Evolutionary conservation across 208 protist genomes (phyloP).

Genomic region (Leishmania gerbilli): DNA sequence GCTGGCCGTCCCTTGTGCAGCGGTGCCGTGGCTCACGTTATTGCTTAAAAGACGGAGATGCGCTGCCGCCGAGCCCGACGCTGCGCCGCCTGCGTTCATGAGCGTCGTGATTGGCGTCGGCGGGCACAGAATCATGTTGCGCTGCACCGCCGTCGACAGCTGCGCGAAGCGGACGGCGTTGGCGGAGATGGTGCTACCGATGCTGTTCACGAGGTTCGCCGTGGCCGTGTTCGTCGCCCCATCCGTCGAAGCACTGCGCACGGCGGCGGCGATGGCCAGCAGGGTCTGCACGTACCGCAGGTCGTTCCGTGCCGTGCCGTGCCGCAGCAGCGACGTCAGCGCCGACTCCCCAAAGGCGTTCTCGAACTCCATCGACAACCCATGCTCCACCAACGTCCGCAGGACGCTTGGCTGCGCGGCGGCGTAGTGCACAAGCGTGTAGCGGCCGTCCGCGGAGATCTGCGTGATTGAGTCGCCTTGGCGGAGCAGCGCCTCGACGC

Average conservation of each 20-base stretch:
- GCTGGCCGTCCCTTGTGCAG: background rate
- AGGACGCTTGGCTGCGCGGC: conserved; percentile 54
- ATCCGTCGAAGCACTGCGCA: background rate
- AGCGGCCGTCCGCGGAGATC: conserved; percentile 76
- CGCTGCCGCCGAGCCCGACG: background rate
- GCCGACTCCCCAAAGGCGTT: conserved; percentile 77
- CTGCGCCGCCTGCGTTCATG: background rate
- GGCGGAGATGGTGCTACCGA: conserved; percentile 5
- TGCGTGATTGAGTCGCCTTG: conserved; percentile 52
- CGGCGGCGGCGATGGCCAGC: background rate
- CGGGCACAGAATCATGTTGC: conserved; percentile 77
- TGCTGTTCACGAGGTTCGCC: conserved; percentile 6
- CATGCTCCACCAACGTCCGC: conserved; percentile 42
- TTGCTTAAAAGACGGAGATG: conserved; percentile 4
- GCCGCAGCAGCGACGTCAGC: conserved; percentile 70
- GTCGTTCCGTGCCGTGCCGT: conserved; percentile 73
- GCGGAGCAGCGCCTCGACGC: conserved; percentile 63
- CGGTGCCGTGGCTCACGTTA: conserved; percentile 1
- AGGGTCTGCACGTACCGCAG: conserved; percentile 36
- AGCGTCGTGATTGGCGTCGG: conserved; percentile 38
- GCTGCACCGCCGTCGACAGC: conserved; percentile 42
- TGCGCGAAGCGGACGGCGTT: conserved; percentile 39
- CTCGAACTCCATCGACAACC: conserved; percentile 62
- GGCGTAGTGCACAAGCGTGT: conserved; percentile 88
- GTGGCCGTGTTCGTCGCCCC: conserved; percentile 1